Evolutionary conservation across 345 rosid species (phyloP).

Genomic region (Zanthoxylum bungeanum): DNA sequence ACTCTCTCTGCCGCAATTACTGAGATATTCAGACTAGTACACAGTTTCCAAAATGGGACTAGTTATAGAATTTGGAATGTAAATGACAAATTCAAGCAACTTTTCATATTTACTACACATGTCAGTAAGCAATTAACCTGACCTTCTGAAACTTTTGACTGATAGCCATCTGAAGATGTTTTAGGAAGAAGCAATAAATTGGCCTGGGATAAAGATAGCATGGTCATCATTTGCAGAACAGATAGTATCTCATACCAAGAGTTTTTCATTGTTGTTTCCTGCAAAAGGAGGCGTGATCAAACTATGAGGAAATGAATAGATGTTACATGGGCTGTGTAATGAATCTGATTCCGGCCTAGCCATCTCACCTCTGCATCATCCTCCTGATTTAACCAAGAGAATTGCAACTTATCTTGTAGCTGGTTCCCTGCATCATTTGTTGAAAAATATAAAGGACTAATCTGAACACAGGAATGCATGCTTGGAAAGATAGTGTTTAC

Average conservation of each 20-base stretch:
- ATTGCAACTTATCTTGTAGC: conserved; percentile 41
- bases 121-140: conserved; percentile 10
- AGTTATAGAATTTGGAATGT: neutral
- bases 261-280: conserved; percentile 63
- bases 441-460: conserved; percentile 1
- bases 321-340: neutral
- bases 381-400: conserved; percentile 68
- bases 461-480: neutral
- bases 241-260: conserved; percentile 72
- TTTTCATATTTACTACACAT: neutral
- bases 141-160: conserved; percentile 59
- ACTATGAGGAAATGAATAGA: neutral
- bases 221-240: conserved; percentile 68
- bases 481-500: neutral
- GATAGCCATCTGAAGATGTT: conserved; percentile 39
- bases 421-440: conserved; percentile 34
- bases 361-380: conserved; percentile 51
- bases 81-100: neutral
- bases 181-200: conserved; percentile 59
- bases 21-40: neutral
- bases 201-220: conserved; percentile 58
- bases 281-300: conserved; percentile 11
- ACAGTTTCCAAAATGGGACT: neutral
- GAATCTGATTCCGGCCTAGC: neutral
- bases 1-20: neutral